A percentile compares a stretch with the other conserved stretches of the same genome.
phyloP scores from a whole-genome alignment of 2,329 filamentous ascomycete genomes.

The Calonectria crousiana region DNA sequence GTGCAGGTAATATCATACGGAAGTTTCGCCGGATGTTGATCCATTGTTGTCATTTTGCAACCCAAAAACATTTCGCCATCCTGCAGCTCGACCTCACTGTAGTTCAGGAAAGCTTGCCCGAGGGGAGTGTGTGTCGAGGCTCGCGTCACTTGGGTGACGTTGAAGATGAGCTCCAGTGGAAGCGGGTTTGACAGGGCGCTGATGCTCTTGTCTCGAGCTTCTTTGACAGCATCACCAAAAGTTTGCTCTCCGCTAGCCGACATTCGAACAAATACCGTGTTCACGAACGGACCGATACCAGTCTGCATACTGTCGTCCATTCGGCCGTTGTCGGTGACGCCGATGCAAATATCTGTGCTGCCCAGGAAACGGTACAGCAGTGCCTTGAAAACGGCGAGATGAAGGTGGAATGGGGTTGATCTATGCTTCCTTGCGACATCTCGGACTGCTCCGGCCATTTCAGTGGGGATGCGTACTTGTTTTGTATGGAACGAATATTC shows the following conservation, averaged over 20 bases:
- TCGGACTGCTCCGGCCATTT: neutral
- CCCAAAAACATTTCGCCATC: neutral
- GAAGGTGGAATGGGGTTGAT: constrained; percentile 2
- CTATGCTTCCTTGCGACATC: neutral
- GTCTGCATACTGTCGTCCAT: neutral
- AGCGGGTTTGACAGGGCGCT: neutral
- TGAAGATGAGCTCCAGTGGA: constrained; percentile 1
- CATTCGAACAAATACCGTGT: neutral
- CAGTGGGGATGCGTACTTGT: neutral
- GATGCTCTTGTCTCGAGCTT: neutral
- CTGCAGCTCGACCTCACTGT: neutral
- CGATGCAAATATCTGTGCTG: neutral
- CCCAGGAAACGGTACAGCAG: neutral
- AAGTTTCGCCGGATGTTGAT: neutral
- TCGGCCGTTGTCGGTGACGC: neutral
- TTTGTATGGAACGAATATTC: neutral
- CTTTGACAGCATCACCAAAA: neutral
- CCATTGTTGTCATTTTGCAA: constrained; percentile 7
- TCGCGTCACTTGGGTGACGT: neutral
- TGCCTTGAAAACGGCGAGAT: neutral
- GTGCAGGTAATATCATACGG: neutral
- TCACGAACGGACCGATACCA: neutral
- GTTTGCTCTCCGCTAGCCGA: neutral
- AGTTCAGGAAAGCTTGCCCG: neutral
- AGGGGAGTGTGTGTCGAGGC: neutral